Percentiles rank a stretch among this genome's conserved stretches.
Conservation (phyloP, 257 asterid species). For the Solanum gandarillasii region DNA sequence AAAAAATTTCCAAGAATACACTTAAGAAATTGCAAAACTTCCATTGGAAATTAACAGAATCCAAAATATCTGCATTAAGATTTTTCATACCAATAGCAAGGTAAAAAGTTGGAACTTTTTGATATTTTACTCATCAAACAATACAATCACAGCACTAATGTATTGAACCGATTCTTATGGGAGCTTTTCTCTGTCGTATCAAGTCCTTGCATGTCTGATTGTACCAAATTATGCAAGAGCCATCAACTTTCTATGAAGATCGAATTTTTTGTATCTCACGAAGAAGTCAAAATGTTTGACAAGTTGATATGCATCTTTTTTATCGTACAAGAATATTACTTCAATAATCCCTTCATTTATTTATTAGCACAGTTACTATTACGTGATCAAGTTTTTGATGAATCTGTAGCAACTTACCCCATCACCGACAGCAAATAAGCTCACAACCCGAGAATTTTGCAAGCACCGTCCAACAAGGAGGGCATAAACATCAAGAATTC, state of each 20-base stretch:
- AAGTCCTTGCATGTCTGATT: background rate
- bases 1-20: background rate
- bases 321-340: background rate
- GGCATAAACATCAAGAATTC: constrained; percentile 69
- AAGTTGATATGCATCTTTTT: background rate
- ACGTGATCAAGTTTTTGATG: background rate
- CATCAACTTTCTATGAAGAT: background rate
- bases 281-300: background rate
- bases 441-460: constrained; percentile 62
- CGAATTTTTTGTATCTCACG: background rate
- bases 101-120: background rate
- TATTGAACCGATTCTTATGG: background rate
- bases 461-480: constrained; percentile 84
- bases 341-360: background rate
- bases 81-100: background rate
- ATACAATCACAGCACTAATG: background rate
- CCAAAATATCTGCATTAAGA: background rate
- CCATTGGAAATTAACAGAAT: background rate
- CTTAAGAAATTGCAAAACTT: background rate
- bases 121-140: background rate
- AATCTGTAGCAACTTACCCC: constrained; percentile 58
- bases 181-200: background rate
- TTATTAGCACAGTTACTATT: background rate
- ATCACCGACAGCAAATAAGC: constrained; percentile 89
- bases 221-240: background rate